These are phyloP conservation scores for Leccinum sublutescens DNA, from an alignment of 768 basidiomycete species.

Conservation along the genomic window DNA sequence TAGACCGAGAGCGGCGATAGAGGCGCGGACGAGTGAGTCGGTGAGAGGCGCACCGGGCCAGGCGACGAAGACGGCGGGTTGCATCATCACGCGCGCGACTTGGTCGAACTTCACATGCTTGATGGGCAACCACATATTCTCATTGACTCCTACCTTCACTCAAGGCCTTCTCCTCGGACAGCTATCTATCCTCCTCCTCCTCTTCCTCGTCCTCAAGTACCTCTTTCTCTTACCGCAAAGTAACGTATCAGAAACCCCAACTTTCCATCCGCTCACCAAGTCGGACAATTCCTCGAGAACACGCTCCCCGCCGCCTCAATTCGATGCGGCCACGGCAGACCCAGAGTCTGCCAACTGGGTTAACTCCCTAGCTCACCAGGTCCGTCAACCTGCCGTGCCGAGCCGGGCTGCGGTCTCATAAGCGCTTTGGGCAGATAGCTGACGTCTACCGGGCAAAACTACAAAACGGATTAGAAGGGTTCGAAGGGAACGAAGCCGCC, in stretches of 20 bases:
- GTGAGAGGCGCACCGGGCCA: conserved; percentile 59
- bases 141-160: conserved; percentile 87
- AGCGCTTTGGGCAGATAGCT: conserved; percentile 45
- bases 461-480: conserved; percentile 63
- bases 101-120: not conserved
- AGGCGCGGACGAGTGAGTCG: conserved; percentile 42
- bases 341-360: conserved; percentile 90
- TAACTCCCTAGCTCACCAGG: conserved; percentile 82
- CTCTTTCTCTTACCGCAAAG: conserved; percentile 86
- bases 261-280: conserved; percentile 60
- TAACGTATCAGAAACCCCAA: conserved; percentile 51
- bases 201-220: conserved; percentile 85
- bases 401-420: not conserved
- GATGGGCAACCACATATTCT: conserved; percentile 56
- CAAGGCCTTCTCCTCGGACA: conserved; percentile 94
- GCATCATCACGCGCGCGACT: not conserved
- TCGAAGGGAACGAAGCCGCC: conserved; percentile 81
- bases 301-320: conserved; percentile 24
- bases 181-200: conserved; percentile 76
- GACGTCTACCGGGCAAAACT: conserved; percentile 77
- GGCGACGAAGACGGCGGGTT: conserved; percentile 40
- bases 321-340: conserved; percentile 13
- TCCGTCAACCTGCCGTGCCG: conserved; percentile 30
- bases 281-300: conserved; percentile 44
- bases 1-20: conserved; percentile 37